Conservation (phyloP, 2,329 filamentous ascomycete species). For the Diplodia intermedia region DNA sequence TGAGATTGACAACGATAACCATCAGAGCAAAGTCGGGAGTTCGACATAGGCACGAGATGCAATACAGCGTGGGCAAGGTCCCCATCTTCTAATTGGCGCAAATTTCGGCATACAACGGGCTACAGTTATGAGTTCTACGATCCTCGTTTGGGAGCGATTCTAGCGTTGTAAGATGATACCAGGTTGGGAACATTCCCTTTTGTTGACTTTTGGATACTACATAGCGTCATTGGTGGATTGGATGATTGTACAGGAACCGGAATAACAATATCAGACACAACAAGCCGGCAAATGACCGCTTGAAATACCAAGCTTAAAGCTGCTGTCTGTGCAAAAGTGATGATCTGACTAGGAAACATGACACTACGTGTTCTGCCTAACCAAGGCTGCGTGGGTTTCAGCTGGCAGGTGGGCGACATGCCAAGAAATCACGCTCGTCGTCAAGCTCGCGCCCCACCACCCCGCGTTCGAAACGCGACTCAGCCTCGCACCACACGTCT, state of each 20-base stretch:
- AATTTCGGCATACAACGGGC: conserved; percentile 21
- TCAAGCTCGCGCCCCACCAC: conserved; percentile 30
- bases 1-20: conserved; percentile 5
- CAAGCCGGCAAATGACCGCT: not conserved
- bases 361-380: conserved; percentile 5
- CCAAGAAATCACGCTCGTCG: conserved; percentile 13
- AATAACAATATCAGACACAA: conserved; percentile 15
- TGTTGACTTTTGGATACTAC: conserved; percentile 19
- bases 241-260: conserved; percentile 9
- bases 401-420: not conserved
- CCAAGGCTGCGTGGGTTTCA: not conserved
- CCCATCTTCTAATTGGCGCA: conserved; percentile 21
- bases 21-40: conserved; percentile 5
- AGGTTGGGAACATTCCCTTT: conserved; percentile 25
- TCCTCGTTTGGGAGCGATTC: conserved; percentile 22
- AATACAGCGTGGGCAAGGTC: not conserved
- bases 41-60: conserved; percentile 1
- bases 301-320: not conserved
- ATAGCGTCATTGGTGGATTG: conserved; percentile 15
- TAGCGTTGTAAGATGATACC: conserved; percentile 31
- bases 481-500: conserved; percentile 5
- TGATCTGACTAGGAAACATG: not conserved
- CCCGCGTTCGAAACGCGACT: conserved; percentile 22
- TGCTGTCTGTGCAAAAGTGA: not conserved
- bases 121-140: conserved; percentile 27